These are phyloP conservation scores for Podosphaera xanthii DNA, from an alignment of 2,329 filamentous ascomycete genomes.

Conservation along the genomic window DNA sequence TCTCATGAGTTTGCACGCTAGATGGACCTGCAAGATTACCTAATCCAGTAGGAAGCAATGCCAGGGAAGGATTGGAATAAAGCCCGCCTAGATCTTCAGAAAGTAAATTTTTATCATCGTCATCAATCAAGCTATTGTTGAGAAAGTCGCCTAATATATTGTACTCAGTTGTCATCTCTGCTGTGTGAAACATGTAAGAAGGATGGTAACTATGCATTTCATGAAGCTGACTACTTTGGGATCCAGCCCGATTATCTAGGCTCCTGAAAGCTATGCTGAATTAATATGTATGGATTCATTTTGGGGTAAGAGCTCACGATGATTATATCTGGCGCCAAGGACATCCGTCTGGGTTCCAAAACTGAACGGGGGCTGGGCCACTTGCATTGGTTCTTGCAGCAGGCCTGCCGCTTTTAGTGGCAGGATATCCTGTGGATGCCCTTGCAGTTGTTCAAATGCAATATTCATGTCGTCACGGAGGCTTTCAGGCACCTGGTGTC, in stretches of 20 bases:
- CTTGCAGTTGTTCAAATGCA: slow-evolving; percentile 31
- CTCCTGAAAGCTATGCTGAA: slow-evolving; percentile 45
- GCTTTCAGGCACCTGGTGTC: slow-evolving; percentile 26
- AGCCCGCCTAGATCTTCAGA: slow-evolving; percentile 42
- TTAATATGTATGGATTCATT: slow-evolving; percentile 7
- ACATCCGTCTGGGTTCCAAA: slow-evolving; percentile 42
- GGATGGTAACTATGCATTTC: slow-evolving; percentile 89
- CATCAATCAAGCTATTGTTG: slow-evolving; percentile 75
- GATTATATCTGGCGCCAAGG: slow-evolving; percentile 41
- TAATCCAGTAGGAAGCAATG: slow-evolving; percentile 26
- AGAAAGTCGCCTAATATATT: slow-evolving; percentile 93
- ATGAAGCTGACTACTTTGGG: slow-evolving; percentile 54
- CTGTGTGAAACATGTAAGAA: slow-evolving; percentile 84
- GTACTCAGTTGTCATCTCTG: slow-evolving; percentile 90
- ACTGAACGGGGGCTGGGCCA: slow-evolving; percentile 49
- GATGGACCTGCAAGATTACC: slow-evolving; percentile 18
- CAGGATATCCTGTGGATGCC: slow-evolving; percentile 22
- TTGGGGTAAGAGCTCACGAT: slow-evolving; percentile 37
- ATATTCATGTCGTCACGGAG: slow-evolving; percentile 25
- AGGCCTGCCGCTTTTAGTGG: slow-evolving; percentile 16
- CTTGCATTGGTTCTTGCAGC: slow-evolving; percentile 32
- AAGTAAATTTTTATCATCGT: slow-evolving; percentile 59
- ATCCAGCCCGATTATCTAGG: slow-evolving; percentile 53
- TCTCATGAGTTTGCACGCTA: slow-evolving; percentile 16
- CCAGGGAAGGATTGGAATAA: slow-evolving; percentile 30